Evolutionary conservation across 1,284 basidiomycete species (phyloP).

Genomic region (Microbotryomycetes sp.): DNA sequence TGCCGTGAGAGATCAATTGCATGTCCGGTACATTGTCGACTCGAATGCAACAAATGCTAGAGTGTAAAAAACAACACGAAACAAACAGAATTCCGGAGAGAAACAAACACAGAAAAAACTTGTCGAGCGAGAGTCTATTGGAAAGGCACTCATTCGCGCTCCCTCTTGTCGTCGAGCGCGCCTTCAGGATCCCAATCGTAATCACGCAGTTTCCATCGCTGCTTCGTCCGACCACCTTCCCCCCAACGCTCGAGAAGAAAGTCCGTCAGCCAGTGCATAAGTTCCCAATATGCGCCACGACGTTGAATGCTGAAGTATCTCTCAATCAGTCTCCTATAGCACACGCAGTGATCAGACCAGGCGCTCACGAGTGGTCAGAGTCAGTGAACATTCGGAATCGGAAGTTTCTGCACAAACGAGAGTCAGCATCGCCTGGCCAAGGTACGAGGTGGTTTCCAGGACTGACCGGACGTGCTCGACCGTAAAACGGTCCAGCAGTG

Average conservation of each 20-base stretch:
- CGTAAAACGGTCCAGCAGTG: slow-evolving; percentile 85
- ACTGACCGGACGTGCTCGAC: slow-evolving; percentile 56
- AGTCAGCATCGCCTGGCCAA: not conserved
- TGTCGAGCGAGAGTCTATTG: no score
- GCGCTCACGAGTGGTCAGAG: slow-evolving; percentile 44
- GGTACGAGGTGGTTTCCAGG: not conserved
- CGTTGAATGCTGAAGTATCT: slow-evolving; percentile 37
- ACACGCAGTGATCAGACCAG: no score
- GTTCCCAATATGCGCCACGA: slow-evolving; percentile 70
- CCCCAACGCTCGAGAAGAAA: slow-evolving; percentile 90
- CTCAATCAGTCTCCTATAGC: no score
- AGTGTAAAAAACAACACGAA: no score
- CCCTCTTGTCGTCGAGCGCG: not conserved
- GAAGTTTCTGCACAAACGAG: slow-evolving; percentile 45
- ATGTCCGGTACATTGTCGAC: no score
- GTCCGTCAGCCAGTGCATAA: slow-evolving; percentile 75
- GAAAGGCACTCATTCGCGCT: not conserved
- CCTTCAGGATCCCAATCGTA: not conserved
- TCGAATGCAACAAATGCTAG: no score
- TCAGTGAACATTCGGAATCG: slow-evolving; percentile 95
- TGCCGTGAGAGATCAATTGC: no score
- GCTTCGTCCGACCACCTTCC: slow-evolving; percentile 56
- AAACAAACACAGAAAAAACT: no score
- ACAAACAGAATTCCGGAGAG: no score
- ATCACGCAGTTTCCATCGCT: slow-evolving; percentile 20